phyloP scores from a whole-genome alignment of 169 alveolate species.

The Plasmodium malariae region DNA sequence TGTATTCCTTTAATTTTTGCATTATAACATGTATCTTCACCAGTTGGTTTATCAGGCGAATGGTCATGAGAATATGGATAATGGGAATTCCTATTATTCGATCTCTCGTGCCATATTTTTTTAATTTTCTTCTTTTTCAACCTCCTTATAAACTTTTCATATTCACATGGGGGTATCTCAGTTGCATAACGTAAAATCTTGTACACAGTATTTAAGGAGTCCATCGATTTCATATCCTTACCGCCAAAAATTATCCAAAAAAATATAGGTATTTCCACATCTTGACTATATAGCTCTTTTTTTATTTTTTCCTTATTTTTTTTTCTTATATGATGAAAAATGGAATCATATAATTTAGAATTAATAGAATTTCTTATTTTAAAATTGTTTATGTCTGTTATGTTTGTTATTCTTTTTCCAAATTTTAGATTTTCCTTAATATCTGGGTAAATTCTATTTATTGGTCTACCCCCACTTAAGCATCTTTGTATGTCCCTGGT shows the following conservation, averaged over 20 bases:
- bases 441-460: background rate
- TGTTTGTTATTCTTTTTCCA: background rate
- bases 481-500: no score
- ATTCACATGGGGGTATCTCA: slow-evolving; percentile 73
- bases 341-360: slow-evolving; percentile 41
- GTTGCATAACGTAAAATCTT: slow-evolving; percentile 67
- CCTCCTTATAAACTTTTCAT: slow-evolving; percentile 26
- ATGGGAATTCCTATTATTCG: background rate
- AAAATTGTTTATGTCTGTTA: slow-evolving; percentile 31
- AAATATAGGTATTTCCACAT: slow-evolving; percentile 36
- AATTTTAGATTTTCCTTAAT: background rate
- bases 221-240: slow-evolving; percentile 75
- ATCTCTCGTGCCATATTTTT: background rate
- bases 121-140: slow-evolving; percentile 44
- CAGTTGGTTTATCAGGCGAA: no score
- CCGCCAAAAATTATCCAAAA: slow-evolving; percentile 75
- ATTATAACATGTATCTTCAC: no score
- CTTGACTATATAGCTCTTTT: slow-evolving; percentile 1
- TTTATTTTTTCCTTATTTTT: slow-evolving; percentile 45
- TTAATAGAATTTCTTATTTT: slow-evolving; percentile 52
- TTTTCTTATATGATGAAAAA: slow-evolving; percentile 20
- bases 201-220: slow-evolving; percentile 53
- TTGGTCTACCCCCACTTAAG: no score
- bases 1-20: no score
- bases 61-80: no score